Evolutionary conservation across 805 yeast genomes (phyloP), one percentile per base, ranked within the genome.

Genomic region (Candida insectorum): DNA sequence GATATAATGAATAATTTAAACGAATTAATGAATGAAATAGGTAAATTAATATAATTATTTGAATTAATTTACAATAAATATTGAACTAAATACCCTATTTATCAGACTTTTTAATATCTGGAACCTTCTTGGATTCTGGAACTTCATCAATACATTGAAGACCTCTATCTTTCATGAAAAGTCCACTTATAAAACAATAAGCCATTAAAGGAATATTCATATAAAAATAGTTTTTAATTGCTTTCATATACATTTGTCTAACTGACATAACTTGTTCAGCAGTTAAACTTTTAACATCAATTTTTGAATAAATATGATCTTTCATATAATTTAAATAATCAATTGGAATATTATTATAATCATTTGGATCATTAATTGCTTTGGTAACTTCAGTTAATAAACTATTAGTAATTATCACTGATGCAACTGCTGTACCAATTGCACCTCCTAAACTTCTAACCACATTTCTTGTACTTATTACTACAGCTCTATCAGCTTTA

Each of bases 91-190:
- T n/a, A n/a, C n/a, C n/a, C n/a, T n/a, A n/a, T n/a, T n/a, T 20
- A 20, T 20, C 11, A 20, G 23, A 20, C 10, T 20, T 20, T 11
- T 20, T 20, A 20, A 8, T 20, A 8, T 8, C 10, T 20, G n/a
- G n/a, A n/a, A n/a, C n/a, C n/a, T n/a, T n/a, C n/a, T n/a, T n/a
- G n/a, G 23, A 8, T 20, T 20, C 23, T 18, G 52, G 50, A 1
- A 26, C 36, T 26, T 68, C 59, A 36, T 60, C 68, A 22, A 58
- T 48, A 26, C 62, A 54, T 21, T 52, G 52, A 15, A 67, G 49
- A 0, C 75, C 75, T 16, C 54, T 48, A 39, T 69, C 73, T 28
- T 47, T 55, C n/a, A 66, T 46, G 24, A 63, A 48, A 12, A 63
- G 48, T 6, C 60, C 45, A 20, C 49, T 36, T 3, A 62, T 3